Conservation (phyloP, 1,284 basidiomycete genomes). For the Austroboletus rostrupii region DNA sequence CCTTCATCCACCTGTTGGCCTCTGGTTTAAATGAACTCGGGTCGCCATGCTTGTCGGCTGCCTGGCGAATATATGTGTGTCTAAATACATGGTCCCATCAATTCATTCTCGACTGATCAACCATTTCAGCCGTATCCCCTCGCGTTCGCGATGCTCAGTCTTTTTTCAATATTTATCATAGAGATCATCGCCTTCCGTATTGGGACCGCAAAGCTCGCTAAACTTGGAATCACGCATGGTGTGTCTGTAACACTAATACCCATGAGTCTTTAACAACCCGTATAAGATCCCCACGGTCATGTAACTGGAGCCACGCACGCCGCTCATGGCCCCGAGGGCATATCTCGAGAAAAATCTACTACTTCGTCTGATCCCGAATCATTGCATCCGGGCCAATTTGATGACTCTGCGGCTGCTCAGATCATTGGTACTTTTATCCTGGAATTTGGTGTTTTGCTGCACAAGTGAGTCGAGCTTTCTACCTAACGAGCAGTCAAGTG, state of each 20-base stretch:
- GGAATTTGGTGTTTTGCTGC: constrained; percentile 90
- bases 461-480: constrained; percentile 46
- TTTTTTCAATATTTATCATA: constrained; percentile 81
- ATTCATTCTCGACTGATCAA: constrained; percentile 4
- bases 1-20: constrained; percentile 82
- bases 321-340: constrained; percentile 62
- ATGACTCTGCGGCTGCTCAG: constrained; percentile 61
- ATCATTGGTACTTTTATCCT: constrained; percentile 84
- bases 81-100: neutral
- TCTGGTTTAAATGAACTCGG: constrained; percentile 72
- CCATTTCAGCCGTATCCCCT: constrained; percentile 67
- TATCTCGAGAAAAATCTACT: constrained; percentile 12
- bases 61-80: constrained; percentile 75
- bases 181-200: constrained; percentile 84
- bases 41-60: constrained; percentile 67
- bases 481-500: neutral
- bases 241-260: constrained; percentile 4
- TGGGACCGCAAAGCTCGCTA: constrained; percentile 62
- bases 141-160: constrained; percentile 74
- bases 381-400: constrained; percentile 14
- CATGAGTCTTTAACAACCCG: neutral
- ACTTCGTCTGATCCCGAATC: constrained; percentile 19
- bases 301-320: constrained; percentile 54
- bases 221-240: constrained; percentile 56
- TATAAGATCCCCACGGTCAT: constrained; percentile 67